Conservation (phyloP, 176 grass and related monocot species). For the Triticum dicoccoides region DNA sequence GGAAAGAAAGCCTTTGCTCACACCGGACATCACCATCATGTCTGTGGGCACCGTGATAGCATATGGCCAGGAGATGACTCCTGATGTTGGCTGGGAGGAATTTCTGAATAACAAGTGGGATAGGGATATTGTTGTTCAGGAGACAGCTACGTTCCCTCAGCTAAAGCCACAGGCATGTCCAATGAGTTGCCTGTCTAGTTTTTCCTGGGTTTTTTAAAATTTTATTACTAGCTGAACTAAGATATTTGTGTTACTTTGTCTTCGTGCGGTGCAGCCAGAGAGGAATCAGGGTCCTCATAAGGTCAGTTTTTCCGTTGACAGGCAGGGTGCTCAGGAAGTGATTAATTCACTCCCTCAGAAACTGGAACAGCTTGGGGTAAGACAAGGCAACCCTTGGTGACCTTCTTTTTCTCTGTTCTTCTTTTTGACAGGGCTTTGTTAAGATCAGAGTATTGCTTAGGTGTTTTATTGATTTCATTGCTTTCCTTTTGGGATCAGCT, state of each 20-base stretch:
- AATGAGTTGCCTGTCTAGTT: slow-evolving; percentile 3
- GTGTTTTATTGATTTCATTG: neutral
- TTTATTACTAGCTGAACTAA: neutral
- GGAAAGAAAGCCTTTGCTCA: slow-evolving; percentile 75
- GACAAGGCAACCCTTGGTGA: neutral
- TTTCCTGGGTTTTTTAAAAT: neutral
- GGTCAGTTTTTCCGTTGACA: slow-evolving; percentile 79
- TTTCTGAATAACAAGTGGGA: slow-evolving; percentile 76
- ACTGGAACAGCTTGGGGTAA: slow-evolving; percentile 57
- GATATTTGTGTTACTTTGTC: neutral
- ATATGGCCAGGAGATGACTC: slow-evolving; percentile 83
- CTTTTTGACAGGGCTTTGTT: neutral
- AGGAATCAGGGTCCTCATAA: slow-evolving; percentile 83
- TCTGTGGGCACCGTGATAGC: slow-evolving; percentile 93
- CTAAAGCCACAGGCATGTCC: slow-evolving; percentile 65
- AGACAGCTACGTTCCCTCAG: slow-evolving; percentile 61
- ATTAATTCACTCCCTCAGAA: slow-evolving; percentile 56
- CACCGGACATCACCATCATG: slow-evolving; percentile 90
- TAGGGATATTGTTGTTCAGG: slow-evolving; percentile 71
- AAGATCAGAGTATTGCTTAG: neutral
- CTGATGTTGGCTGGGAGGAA: slow-evolving; percentile 71
- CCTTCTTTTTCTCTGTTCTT: neutral
- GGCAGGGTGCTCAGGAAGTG: slow-evolving; percentile 58
- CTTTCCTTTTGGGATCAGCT: slow-evolving; percentile 46
- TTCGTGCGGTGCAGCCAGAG: slow-evolving; percentile 51